Percentiles rank a stretch among this genome's conserved stretches.
Conservation (phyloP, 2,329 filamentous ascomycete genomes). For the Didymellaceae sp. region DNA sequence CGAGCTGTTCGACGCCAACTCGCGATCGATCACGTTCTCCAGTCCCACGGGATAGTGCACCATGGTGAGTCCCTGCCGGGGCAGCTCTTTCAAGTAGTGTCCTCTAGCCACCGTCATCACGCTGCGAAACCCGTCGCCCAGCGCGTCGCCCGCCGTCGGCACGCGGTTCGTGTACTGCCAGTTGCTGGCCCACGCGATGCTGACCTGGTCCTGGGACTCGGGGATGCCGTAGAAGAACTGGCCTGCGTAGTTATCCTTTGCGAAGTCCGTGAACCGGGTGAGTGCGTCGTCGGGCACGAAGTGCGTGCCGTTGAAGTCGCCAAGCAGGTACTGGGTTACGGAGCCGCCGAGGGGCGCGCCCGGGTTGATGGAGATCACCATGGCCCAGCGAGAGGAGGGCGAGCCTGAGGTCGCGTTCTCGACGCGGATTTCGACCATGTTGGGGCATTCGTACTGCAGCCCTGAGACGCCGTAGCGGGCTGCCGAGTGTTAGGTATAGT, state of each 20-base stretch:
- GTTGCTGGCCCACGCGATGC: constrained; percentile 65
- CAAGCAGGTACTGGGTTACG: constrained; percentile 63
- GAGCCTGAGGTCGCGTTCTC: constrained; percentile 34
- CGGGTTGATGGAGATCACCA: constrained; percentile 63
- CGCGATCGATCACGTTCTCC: constrained; percentile 54
- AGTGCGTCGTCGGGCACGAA: constrained; percentile 57
- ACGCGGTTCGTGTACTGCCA: constrained; percentile 65
- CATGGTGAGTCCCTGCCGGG: constrained; percentile 60
- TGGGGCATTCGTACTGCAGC: constrained; percentile 69
- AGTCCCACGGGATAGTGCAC: constrained; percentile 60
- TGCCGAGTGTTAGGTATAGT: background rate
- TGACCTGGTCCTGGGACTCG: constrained; percentile 53
- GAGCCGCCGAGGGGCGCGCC: constrained; percentile 64
- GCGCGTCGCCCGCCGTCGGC: constrained; percentile 60
- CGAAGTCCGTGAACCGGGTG: constrained; percentile 55
- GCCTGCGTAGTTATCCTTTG: constrained; percentile 63
- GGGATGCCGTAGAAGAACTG: constrained; percentile 59
- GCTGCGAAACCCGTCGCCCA: constrained; percentile 55
- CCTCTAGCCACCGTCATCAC: constrained; percentile 60
- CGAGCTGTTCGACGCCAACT: constrained; percentile 52
- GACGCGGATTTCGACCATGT: constrained; percentile 64
- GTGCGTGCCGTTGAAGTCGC: constrained; percentile 69
- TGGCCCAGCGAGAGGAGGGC: constrained; percentile 52
- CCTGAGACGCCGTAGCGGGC: constrained; percentile 56
- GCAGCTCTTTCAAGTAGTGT: constrained; percentile 60